Percentiles rank a stretch among this genome's conserved stretches.
These are phyloP conservation scores for Aphanomyces stellatus DNA, from an alignment of 352 stramenopile species.

Conservation along the genomic window DNA sequence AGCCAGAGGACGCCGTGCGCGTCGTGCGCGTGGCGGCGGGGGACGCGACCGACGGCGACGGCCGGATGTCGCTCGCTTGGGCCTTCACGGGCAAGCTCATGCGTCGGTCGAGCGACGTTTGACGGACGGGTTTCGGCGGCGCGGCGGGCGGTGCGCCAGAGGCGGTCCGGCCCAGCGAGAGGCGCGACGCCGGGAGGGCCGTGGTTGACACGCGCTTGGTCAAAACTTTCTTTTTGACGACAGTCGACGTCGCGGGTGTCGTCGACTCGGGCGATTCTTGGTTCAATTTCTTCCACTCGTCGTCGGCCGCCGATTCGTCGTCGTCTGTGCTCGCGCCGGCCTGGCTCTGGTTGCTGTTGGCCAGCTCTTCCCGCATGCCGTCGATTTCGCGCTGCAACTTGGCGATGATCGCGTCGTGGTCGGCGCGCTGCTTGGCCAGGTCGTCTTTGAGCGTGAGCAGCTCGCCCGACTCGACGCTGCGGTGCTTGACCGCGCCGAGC, in stretches of 20 bases:
- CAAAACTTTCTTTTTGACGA: not conserved
- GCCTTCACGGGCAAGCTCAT: constrained; percentile 14
- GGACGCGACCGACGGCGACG: not conserved
- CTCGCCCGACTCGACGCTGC: constrained; percentile 71
- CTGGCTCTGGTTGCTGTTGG: constrained; percentile 15
- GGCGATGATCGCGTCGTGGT: not conserved
- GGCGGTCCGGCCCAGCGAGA: not conserved
- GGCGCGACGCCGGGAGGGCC: not conserved
- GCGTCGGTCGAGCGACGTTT: not conserved
- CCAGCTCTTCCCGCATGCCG: not conserved
- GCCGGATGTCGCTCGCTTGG: not conserved
- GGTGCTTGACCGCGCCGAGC: constrained; percentile 66
- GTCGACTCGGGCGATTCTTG: not conserved
- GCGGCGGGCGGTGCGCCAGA: not conserved
- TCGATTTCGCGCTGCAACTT: constrained; percentile 9
- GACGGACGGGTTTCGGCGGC: constrained; percentile 2
- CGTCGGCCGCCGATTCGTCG: constrained; percentile 5
- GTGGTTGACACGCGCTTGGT: not conserved
- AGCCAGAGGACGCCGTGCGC: constrained; percentile 12
- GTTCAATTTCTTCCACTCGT: constrained; percentile 19
- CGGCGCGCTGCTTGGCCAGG: constrained; percentile 9
- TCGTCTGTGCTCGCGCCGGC: not conserved
- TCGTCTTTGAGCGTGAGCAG: constrained; percentile 66
- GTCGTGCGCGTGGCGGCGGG: constrained; percentile 13
- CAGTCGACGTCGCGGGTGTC: not conserved